phyloP scores from a whole-genome alignment of 805 yeast species.

The Starmerella geochares region DNA sequence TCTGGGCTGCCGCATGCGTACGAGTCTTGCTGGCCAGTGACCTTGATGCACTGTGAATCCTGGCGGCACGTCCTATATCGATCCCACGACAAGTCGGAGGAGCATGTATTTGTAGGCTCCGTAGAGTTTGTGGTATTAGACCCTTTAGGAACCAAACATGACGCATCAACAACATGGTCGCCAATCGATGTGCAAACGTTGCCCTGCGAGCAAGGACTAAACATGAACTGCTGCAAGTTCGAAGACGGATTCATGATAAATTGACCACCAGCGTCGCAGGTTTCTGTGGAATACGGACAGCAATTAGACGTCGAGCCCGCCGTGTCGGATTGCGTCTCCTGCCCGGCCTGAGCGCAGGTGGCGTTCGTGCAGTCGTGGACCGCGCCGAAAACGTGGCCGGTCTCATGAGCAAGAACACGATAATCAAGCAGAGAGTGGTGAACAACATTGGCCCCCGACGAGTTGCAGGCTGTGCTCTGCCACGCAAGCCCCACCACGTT shows the following conservation, averaged over 20 bases:
- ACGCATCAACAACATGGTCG: slow-evolving; percentile 26
- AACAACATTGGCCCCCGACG: slow-evolving; percentile 32
- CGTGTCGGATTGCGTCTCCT: neutral
- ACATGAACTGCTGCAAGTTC: slow-evolving; percentile 26
- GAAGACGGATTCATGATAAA: slow-evolving; percentile 35
- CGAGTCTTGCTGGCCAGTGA: neutral
- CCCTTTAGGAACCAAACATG: slow-evolving; percentile 18
- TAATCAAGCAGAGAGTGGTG: slow-evolving; percentile 30
- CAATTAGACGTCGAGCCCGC: slow-evolving; percentile 23
- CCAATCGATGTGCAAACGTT: slow-evolving; percentile 31
- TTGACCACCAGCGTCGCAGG: slow-evolving; percentile 31
- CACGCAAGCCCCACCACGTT: slow-evolving; percentile 34
- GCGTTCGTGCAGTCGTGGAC: slow-evolving; percentile 34
- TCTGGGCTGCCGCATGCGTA: slow-evolving; percentile 4
- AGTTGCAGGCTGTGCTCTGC: slow-evolving; percentile 32
- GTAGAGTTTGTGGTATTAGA: neutral
- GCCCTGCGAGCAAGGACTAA: slow-evolving; percentile 32
- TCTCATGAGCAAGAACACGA: slow-evolving; percentile 34
- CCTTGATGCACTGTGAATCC: slow-evolving; percentile 10
- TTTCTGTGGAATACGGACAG: slow-evolving; percentile 29
- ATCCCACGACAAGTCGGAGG: neutral
- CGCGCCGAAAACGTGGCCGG: slow-evolving; percentile 36
- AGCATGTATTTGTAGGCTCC: neutral
- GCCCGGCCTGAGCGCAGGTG: slow-evolving; percentile 27
- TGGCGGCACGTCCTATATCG: slow-evolving; percentile 4